Conservation (phyloP, 2,329 filamentous ascomycete genomes). For the Colletotrichum musicola region DNA sequence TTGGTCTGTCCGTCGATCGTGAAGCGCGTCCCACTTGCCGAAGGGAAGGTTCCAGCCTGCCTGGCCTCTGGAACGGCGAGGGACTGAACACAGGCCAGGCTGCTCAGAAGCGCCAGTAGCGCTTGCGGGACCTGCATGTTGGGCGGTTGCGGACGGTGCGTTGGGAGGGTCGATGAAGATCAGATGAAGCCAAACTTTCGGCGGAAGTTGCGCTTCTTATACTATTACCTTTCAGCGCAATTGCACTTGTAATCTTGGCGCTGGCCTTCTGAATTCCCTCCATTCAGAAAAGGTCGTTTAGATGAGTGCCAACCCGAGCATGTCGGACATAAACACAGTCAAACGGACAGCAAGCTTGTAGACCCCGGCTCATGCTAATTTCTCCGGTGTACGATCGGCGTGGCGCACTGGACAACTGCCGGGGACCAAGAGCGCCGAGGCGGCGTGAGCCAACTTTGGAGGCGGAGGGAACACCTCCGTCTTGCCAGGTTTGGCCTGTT, state of each 20-base stretch:
- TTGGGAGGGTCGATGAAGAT: background rate
- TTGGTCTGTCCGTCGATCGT: slow-evolving; percentile 57
- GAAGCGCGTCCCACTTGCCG: slow-evolving; percentile 46
- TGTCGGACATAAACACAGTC: background rate
- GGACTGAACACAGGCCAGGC: background rate
- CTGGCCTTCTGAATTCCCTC: background rate
- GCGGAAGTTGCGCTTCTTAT: background rate
- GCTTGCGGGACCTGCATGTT: background rate
- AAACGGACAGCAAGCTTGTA: background rate
- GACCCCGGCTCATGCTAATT: background rate
- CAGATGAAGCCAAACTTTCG: background rate
- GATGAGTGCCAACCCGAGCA: background rate
- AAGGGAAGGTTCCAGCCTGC: slow-evolving; percentile 11
- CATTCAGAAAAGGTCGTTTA: background rate
- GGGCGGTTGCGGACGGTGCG: background rate
- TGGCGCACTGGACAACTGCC: background rate
- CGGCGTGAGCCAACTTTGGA: background rate
- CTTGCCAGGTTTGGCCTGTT: background rate
- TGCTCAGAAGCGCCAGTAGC: slow-evolving; percentile 7
- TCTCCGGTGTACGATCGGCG: background rate
- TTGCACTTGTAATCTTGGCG: background rate
- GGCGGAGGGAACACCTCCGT: background rate
- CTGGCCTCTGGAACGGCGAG: background rate
- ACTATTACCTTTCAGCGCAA: background rate
- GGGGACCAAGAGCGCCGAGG: background rate